These are phyloP conservation scores for Debaryomyces psychrophilus DNA, from an alignment of 1,139 yeast genomes.

Conservation along the genomic window DNA sequence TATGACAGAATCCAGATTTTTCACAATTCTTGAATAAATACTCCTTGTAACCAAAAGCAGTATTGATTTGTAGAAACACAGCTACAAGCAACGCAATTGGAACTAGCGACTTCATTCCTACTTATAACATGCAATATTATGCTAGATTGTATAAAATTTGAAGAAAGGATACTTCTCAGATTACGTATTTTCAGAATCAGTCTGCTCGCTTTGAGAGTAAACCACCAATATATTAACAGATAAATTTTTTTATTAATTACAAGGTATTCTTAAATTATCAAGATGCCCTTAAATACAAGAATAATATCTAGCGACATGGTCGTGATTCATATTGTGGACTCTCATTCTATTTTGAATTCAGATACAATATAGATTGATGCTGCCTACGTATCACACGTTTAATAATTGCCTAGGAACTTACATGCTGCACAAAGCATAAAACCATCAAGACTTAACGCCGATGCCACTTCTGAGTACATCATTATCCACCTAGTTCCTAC, in stretches of 20 bases:
- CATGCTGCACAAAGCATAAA: no score
- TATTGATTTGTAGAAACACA: conserved; percentile 7
- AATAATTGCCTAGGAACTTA: neutral
- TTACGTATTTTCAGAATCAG: neutral
- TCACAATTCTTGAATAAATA: conserved; percentile 79
- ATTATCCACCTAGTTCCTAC: no score
- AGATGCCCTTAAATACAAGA: neutral
- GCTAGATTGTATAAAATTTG: neutral
- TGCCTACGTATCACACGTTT: neutral
- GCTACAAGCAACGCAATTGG: neutral
- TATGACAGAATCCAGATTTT: conserved; percentile 80
- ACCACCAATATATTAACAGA: neutral
- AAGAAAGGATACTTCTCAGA: neutral
- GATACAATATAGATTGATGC: neutral
- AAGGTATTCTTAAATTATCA: neutral
- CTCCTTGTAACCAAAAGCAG: conserved; percentile 57
- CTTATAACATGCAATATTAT: neutral
- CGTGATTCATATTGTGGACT: neutral
- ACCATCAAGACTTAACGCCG: no score
- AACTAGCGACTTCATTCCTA: neutral
- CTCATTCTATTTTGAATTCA: neutral
- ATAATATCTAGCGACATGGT: neutral
- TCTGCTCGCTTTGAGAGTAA: neutral
- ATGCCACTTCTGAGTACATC: no score
- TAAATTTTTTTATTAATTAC: neutral